Conservation (phyloP, 2,329 filamentous ascomycete species). For the Fusarium nanum region DNA sequence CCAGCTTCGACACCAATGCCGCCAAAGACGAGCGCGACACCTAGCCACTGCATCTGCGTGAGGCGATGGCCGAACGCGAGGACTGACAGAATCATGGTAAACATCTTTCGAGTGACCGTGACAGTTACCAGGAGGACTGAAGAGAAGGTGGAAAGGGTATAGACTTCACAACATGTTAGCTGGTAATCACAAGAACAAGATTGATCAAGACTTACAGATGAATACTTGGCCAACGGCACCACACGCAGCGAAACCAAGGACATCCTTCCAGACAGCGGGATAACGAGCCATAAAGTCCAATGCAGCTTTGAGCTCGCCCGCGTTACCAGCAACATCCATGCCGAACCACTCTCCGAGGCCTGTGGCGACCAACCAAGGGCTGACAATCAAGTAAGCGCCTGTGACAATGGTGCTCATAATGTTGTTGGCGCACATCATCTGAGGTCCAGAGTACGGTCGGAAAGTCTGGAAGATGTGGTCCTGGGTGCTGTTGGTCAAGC, state of each 20-base stretch:
- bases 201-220: slow-evolving; percentile 71
- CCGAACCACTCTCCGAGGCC: slow-evolving; percentile 73
- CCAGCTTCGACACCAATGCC: slow-evolving; percentile 91
- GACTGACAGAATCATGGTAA: slow-evolving; percentile 97
- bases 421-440: slow-evolving; percentile 99
- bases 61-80: slow-evolving; percentile 93
- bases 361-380: slow-evolving; percentile 81
- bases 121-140: slow-evolving; percentile 94
- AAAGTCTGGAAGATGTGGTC: slow-evolving; percentile 90
- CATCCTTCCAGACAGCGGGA: slow-evolving; percentile 85
- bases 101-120: slow-evolving; percentile 98
- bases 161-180: slow-evolving; percentile 64
- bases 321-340: slow-evolving; percentile 71
- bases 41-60: slow-evolving; percentile 90
- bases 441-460: slow-evolving; percentile 85
- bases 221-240: slow-evolving; percentile 96
- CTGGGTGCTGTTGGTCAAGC: slow-evolving; percentile 95
- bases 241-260: slow-evolving; percentile 88
- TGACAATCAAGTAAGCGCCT: slow-evolving; percentile 77
- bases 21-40: slow-evolving; percentile 92
- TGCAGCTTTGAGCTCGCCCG: slow-evolving; percentile 84
- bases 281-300: slow-evolving; percentile 83
- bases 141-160: slow-evolving; percentile 92
- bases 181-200: not conserved
- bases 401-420: slow-evolving; percentile 86